phyloP scores from a whole-genome alignment of 495 filamentous ascomycete species.

The Ramalina intermedia region DNA sequence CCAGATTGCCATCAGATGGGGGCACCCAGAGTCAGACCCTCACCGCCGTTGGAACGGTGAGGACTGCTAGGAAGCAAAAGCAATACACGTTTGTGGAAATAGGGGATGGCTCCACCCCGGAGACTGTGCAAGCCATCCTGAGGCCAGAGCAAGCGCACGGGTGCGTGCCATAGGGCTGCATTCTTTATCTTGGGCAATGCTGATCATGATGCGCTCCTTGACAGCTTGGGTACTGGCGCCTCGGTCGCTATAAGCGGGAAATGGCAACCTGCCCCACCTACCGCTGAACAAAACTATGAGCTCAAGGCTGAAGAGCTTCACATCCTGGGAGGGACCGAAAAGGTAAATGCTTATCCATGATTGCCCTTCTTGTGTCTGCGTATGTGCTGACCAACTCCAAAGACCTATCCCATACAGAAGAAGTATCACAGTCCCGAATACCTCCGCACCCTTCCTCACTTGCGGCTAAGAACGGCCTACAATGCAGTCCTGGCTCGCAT shows the following conservation, averaged over 20 bases:
- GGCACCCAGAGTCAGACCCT: slow-evolving; percentile 17
- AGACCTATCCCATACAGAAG: slow-evolving; percentile 87
- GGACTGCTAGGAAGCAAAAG: slow-evolving; percentile 80
- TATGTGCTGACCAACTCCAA: slow-evolving; percentile 6
- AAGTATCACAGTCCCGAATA: slow-evolving; percentile 86
- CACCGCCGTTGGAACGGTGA: slow-evolving; percentile 63
- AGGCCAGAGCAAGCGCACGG: slow-evolving; percentile 58
- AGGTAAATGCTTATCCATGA: slow-evolving; percentile 38
- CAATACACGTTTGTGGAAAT: slow-evolving; percentile 66
- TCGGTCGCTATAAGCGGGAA: slow-evolving; percentile 65
- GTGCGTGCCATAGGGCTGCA: slow-evolving; percentile 36
- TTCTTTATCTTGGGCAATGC: slow-evolving; percentile 7
- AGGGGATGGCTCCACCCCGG: slow-evolving; percentile 72
- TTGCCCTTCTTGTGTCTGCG: background rate
- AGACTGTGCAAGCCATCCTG: slow-evolving; percentile 70
- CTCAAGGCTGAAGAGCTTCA: slow-evolving; percentile 53
- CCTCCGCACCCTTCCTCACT: slow-evolving; percentile 76
- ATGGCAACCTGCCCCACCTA: slow-evolving; percentile 59
- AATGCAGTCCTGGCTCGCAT: slow-evolving; percentile 70
- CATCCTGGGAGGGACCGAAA: slow-evolving; percentile 61
- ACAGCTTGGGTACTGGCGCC: slow-evolving; percentile 64
- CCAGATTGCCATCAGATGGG: slow-evolving; percentile 7
- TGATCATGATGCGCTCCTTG: slow-evolving; percentile 2
- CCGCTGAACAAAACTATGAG: slow-evolving; percentile 62
- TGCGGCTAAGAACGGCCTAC: slow-evolving; percentile 70